Conservation (phyloP, 2,329 filamentous ascomycete species). For the Aureobasidium sp. region DNA sequence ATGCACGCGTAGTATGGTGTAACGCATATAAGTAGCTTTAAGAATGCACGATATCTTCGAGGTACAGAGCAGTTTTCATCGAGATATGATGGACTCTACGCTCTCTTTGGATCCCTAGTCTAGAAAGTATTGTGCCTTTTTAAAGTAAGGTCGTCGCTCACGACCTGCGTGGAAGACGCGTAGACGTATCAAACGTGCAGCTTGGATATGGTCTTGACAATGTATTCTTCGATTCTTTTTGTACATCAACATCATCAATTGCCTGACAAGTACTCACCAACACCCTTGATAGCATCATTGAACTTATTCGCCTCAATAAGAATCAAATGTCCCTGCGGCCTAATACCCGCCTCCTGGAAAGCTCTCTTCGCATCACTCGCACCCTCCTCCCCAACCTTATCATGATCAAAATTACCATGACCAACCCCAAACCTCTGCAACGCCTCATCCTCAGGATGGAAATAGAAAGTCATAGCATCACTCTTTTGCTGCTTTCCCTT, state of each 20-base stretch:
- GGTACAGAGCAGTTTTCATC: no score
- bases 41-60: no score
- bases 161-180: no score
- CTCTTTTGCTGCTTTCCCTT: slow-evolving; percentile 47
- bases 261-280: slow-evolving; percentile 58
- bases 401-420: slow-evolving; percentile 65
- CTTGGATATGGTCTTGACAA: no score
- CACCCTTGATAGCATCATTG: slow-evolving; percentile 62
- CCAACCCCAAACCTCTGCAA: slow-evolving; percentile 67
- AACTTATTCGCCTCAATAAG: slow-evolving; percentile 76
- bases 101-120: no score
- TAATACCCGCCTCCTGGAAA: slow-evolving; percentile 88
- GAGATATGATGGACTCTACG: no score
- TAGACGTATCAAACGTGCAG: no score
- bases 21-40: no score
- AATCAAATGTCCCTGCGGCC: slow-evolving; percentile 74
- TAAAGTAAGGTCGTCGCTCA: no score
- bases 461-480: slow-evolving; percentile 62
- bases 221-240: no score
- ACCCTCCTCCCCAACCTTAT: slow-evolving; percentile 66
- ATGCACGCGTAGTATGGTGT: no score
- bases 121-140: no score
- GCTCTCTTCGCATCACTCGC: slow-evolving; percentile 85
- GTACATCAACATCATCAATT: neutral
- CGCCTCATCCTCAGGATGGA: slow-evolving; percentile 93